These are phyloP conservation scores for Biscogniauxia marginata DNA, from an alignment of 2,329 filamentous ascomycete genomes.

Conservation along the genomic window DNA sequence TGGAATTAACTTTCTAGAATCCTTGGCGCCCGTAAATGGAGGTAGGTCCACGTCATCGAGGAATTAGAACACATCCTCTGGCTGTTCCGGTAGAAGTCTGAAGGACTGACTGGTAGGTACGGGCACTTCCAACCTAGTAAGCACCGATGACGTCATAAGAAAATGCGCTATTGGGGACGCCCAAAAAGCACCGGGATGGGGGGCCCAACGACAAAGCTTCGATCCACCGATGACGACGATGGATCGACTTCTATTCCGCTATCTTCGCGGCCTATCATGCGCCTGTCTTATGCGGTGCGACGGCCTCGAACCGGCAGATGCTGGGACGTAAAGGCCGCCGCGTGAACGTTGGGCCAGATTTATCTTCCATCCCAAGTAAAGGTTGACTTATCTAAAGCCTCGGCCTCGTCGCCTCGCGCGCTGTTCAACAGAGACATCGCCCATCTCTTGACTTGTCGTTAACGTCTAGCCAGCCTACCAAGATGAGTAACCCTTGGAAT, in stretches of 20 bases:
- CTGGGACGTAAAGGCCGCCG: neutral
- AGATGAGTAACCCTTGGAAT: constrained; percentile 17
- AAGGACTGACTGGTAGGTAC: too few species aligned
- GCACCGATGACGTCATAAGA: neutral
- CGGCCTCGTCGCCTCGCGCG: too few species aligned
- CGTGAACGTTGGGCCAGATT: neutral
- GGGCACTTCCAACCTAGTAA: neutral
- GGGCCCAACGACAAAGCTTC: neutral
- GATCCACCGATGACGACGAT: constrained; percentile 5
- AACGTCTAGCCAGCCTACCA: neutral
- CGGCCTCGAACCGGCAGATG: neutral
- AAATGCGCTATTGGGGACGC: neutral
- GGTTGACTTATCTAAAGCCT: too few species aligned
- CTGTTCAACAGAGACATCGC: neutral
- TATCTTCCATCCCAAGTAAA: neutral
- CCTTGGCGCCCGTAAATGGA: too few species aligned
- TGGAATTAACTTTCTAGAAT: too few species aligned
- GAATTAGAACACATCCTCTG: too few species aligned
- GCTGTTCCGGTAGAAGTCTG: neutral
- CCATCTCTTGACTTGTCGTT: neutral
- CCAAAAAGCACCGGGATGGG: neutral
- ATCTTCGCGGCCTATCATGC: neutral
- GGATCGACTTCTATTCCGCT: neutral
- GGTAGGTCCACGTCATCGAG: too few species aligned
- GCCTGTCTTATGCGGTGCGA: neutral